These are phyloP conservation scores for Trichoderma sp. DNA, from an alignment of 2,329 filamentous ascomycete genomes.

Conservation along the genomic window DNA sequence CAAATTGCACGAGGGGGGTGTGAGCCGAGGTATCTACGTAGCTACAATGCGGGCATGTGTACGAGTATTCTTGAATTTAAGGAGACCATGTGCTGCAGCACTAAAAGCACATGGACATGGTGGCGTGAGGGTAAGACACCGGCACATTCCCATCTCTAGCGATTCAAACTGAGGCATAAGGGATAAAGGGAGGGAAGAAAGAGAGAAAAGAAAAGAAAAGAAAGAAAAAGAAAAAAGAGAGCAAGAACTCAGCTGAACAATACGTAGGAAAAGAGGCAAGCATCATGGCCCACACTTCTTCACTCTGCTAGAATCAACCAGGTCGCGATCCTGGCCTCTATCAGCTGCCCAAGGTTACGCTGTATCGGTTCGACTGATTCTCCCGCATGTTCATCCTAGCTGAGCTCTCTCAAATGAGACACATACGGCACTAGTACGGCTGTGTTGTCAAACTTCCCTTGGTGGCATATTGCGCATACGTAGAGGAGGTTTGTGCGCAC, in stretches of 20 bases:
- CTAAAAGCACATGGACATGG: conserved; percentile 8
- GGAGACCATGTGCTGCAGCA: conserved; percentile 15
- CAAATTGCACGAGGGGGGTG: not conserved
- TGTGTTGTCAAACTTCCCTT: not conserved
- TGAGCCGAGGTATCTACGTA: not conserved
- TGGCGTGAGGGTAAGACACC: conserved; percentile 9
- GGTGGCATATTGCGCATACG: not conserved
- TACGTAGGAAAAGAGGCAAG: not conserved
- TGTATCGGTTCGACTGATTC: not conserved
- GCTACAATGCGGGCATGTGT: not conserved
- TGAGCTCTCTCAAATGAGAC: conserved; percentile 9
- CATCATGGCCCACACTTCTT: not conserved
- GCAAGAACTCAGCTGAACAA: not conserved
- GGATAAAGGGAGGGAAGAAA: not conserved
- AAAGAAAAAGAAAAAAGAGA: not conserved
- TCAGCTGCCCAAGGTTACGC: not conserved
- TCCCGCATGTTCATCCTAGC: not conserved
- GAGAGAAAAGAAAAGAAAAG: not conserved
- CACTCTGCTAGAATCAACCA: not conserved
- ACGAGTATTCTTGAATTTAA: not conserved
- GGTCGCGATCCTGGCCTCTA: not conserved
- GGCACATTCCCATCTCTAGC: conserved; percentile 5
- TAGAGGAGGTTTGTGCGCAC: conserved; percentile 1
- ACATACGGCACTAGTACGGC: not conserved
- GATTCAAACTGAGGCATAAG: conserved; percentile 13